Evolutionary conservation across 768 basidiomycete species (phyloP).

Genomic region (Serpula lacrymans): DNA sequence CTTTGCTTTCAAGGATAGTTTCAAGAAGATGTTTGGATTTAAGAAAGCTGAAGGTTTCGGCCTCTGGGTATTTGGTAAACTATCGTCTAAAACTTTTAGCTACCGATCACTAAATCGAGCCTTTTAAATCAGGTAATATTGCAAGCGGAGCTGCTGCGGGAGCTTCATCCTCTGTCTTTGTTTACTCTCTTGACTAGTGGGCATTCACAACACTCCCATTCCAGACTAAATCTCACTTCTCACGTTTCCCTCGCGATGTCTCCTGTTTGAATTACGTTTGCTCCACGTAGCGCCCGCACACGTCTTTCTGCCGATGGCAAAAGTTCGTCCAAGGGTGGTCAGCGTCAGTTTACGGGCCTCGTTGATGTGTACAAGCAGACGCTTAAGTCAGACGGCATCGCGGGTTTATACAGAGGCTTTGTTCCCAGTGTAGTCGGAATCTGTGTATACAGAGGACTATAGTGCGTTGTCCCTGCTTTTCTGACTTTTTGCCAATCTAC

Average conservation of each 20-base stretch:
- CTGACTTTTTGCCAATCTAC: neutral
- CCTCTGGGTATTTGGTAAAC: constrained; percentile 33
- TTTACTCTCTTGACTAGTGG: constrained; percentile 45
- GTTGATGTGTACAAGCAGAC: constrained; percentile 44
- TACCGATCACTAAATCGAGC: neutral
- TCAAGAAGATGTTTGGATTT: constrained; percentile 35
- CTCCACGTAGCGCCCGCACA: constrained; percentile 33
- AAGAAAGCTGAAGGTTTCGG: constrained; percentile 35
- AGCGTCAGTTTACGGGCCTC: constrained; percentile 39
- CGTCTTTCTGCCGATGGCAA: constrained; percentile 40
- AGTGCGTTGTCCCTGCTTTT: constrained; percentile 23
- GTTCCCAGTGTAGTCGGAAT: constrained; percentile 40
- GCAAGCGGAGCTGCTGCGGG: constrained; percentile 43
- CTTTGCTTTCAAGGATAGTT: constrained; percentile 46
- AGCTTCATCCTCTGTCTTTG: constrained; percentile 39
- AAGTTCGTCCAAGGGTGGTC: constrained; percentile 32
- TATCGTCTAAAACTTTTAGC: neutral
- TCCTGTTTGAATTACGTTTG: neutral
- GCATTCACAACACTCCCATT: constrained; percentile 5
- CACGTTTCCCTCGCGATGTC: neutral
- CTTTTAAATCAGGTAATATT: constrained; percentile 30
- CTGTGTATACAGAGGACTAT: constrained; percentile 41
- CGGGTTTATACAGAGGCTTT: constrained; percentile 42
- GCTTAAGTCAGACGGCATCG: constrained; percentile 35
- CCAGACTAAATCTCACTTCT: neutral